Evolutionary conservation across 2,329 filamentous ascomycete genomes (phyloP).

Genomic region (Hirsutella rhossiliensis): DNA sequence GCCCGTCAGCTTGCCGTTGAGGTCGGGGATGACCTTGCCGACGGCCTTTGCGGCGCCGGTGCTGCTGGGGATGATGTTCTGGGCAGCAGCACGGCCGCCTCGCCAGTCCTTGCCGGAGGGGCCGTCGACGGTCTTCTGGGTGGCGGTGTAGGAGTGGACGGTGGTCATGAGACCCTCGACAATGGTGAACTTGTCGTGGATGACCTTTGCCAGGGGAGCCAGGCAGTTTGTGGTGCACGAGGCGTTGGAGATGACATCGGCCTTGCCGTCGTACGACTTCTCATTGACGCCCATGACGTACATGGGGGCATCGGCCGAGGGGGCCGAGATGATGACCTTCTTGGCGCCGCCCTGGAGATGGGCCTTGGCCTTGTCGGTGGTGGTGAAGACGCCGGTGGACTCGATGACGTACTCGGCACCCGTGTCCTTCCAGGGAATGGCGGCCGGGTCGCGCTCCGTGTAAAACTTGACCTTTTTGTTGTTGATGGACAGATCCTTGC

Average conservation of each 20-base stretch:
- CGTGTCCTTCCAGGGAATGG: constrained; percentile 82
- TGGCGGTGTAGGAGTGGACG: constrained; percentile 98
- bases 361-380: constrained; percentile 85
- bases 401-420: constrained; percentile 92
- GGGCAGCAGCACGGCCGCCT: constrained; percentile 94
- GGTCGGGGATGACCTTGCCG: constrained; percentile 95
- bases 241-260: constrained; percentile 95
- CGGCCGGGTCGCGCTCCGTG: constrained; percentile 77
- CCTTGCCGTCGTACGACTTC: constrained; percentile 79
- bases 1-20: constrained; percentile 99
- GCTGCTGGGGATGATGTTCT: constrained; percentile 99
- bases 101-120: constrained; percentile 98
- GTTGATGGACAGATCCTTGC: constrained; percentile 71
- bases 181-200: constrained; percentile 97
- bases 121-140: constrained; percentile 98
- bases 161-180: constrained; percentile 99
- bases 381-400: constrained; percentile 99
- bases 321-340: constrained; percentile 92
- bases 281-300: constrained; percentile 99
- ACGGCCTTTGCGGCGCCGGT: constrained; percentile 99
- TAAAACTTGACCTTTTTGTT: constrained; percentile 95
- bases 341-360: constrained; percentile 96
- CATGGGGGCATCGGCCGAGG: constrained; percentile 95
- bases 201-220: constrained; percentile 96
- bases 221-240: constrained; percentile 99